Evolutionary conservation across 441 rosid genomes (phyloP), one percentile per base, ranked within the genome.

Genomic region (Brassica balearica): DNA sequence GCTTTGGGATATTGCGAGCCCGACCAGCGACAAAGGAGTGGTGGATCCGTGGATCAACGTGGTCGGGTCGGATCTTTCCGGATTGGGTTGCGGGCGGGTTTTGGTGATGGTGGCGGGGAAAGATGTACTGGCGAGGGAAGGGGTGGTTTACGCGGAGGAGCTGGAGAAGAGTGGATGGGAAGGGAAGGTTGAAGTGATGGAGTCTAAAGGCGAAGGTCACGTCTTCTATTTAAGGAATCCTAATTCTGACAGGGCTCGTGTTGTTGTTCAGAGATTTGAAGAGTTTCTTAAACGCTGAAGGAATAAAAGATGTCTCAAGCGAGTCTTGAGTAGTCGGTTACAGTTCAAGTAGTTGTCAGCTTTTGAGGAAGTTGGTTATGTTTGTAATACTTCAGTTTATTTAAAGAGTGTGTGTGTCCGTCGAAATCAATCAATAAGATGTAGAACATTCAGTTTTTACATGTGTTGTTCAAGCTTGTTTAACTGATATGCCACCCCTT

Each of bases 161-260:
- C 70, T 85, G 81, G 34, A 74, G 82, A 72, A 43, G 34, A 66
- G 51, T 66, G 85, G 68, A 6, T 85, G 92, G 92, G 41, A 4
- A 25, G 90, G 88, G 6, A 76, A 48, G 41, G 73, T 84, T 41
- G 84, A 82, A 41, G 41, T 85, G 6, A 23, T 48, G 68, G 90
- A 85, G 83, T 62, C 68, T 8, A 23, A 73, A 69, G 80, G 76
- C 3, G 82, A 85, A 62, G 71, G 65, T 7, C 87, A 84, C 67
- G 82, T 68, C 36, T 86, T 86, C 55, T 85, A 84, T 48, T 66
- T 86, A 71, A 63, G 51, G 32, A 59, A 82, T 60, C 84, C 87
- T 5, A 3, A 51, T 32, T 65, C 19, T 67, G 83, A 74, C 8
- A 56, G 2, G 27, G 63, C 29, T 59, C 63, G 32, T 59, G 7